Base-by-base conservation (phyloP, 306 rosid genomes). In the Acacia acuminata region DNA sequence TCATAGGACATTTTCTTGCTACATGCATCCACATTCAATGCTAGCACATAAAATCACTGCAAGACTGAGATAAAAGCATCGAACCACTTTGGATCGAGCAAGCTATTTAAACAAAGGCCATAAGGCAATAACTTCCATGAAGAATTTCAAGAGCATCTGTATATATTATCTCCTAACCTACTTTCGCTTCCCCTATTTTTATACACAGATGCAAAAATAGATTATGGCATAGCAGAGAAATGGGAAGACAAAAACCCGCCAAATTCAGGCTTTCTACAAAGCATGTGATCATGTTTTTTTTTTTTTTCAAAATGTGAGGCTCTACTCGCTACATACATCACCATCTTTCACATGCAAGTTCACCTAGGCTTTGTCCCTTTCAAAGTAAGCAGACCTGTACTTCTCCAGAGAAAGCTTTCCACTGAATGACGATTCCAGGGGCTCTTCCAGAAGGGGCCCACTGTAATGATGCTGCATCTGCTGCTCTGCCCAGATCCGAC, bases 141-240 rank as follows among this genome's bases (percentile, higher is more conserved):
- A 81, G 81, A 91, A 85, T 88, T 85, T 85, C 88, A 86, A 86
- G 84, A 79, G 82, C 84, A 80, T 71, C 76, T 79, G 61, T 56
- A 53, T 75, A 73, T 74, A 76, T 76, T 77, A 78, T 76, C 77
- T 72, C 63, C 80, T 82, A 83, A 71, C 78, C 86, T 78, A 84
- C 47, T 27, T 70, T 72, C 79, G 47, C 56, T 66, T 44, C 86
- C 78, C 79, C 98, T 93, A 84, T 3, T 22, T 8, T 16, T 87
- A 90, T 92, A 92, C 96, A 92, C 75, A 27, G 69, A 93, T 82
- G 79, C 91, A 83, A 84, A 86, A 87, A 77, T 80, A 79, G 81
- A 83, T 55, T 79, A 83, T 55, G 34, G 82, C 88, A 77, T 40
- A 60, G 85, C 79, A 73, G 80, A 82, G 55, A 43, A 43, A 81